These are phyloP conservation scores for Candida peoriensis DNA, from an alignment of 805 yeast genomes.

Conservation along the genomic window DNA sequence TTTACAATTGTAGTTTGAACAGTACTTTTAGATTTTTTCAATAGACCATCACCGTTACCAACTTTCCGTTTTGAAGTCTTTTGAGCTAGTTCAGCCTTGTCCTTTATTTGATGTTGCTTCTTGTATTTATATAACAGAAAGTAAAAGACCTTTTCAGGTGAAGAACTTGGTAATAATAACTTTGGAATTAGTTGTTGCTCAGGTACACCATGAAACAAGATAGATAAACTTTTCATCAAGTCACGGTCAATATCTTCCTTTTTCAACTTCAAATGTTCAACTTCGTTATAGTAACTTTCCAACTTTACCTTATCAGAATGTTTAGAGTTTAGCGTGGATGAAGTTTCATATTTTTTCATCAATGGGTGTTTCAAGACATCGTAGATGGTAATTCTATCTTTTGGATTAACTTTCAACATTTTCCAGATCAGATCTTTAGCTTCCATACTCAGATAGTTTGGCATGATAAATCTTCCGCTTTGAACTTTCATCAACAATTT, in stretches of 20 bases:
- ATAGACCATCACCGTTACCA: slow-evolving; percentile 25
- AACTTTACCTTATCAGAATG: slow-evolving; percentile 24
- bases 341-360: slow-evolving; percentile 61
- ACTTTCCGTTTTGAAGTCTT: slow-evolving; percentile 24
- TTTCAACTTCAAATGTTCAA: slow-evolving; percentile 32
- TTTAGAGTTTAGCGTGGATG: slow-evolving; percentile 29
- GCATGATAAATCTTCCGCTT: slow-evolving; percentile 82
- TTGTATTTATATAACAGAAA: slow-evolving; percentile 70
- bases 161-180: slow-evolving; percentile 50
- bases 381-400: slow-evolving; percentile 68
- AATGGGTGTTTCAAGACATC: slow-evolving; percentile 80
- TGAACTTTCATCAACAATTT: slow-evolving; percentile 85
- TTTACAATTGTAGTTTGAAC: slow-evolving; percentile 36
- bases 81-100: slow-evolving; percentile 12
- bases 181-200: slow-evolving; percentile 46
- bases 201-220: slow-evolving; percentile 76
- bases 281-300: slow-evolving; percentile 33
- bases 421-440: slow-evolving; percentile 80
- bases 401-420: slow-evolving; percentile 83
- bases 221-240: slow-evolving; percentile 69
- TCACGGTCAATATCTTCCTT: slow-evolving; percentile 55
- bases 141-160: slow-evolving; percentile 78
- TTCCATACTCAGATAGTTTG: slow-evolving; percentile 69
- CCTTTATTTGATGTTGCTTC: slow-evolving; percentile 45
- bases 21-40: slow-evolving; percentile 37